Evolutionary conservation across 495 filamentous ascomycete genomes (phyloP).

Genomic region (Lentithecium fluviatile): DNA sequence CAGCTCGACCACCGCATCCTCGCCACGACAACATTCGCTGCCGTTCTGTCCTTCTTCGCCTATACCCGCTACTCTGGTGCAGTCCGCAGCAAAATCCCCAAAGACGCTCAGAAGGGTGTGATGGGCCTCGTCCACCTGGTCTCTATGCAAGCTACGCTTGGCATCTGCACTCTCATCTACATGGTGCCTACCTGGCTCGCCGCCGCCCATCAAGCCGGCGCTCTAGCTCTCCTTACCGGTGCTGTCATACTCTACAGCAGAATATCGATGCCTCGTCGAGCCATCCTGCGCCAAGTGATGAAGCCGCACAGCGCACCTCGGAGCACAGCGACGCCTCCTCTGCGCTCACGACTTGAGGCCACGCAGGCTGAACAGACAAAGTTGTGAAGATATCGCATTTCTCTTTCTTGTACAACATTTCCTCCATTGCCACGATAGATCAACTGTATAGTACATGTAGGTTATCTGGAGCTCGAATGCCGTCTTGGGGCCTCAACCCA

Average conservation of each 20-base stretch:
- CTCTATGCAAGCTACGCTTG: constrained; percentile 76
- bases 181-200: constrained; percentile 86
- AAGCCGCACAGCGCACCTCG: not conserved
- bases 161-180: constrained; percentile 87
- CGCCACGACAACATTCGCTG: constrained; percentile 82
- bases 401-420: too few relatives aligned
- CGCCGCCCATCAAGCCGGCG: constrained; percentile 90
- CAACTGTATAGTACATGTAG: too few relatives aligned
- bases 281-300: constrained; percentile 36
- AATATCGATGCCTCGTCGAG: constrained; percentile 55
- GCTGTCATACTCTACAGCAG: constrained; percentile 70
- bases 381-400: not conserved
- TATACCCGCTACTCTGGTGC: constrained; percentile 66
- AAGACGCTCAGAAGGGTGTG: constrained; percentile 64
- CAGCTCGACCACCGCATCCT: constrained; percentile 95
- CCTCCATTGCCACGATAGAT: too few relatives aligned
- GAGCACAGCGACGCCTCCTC: not conserved
- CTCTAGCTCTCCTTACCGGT: constrained; percentile 79
- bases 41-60: constrained; percentile 71
- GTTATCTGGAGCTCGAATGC: too few relatives aligned
- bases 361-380: not conserved
- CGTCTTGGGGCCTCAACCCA: too few relatives aligned
- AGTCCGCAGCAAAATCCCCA: constrained; percentile 64
- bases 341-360: constrained; percentile 4
- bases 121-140: constrained; percentile 80